Conservation (phyloP, 2,329 filamentous ascomycete genomes). For the Clarireedia hainanense region DNA sequence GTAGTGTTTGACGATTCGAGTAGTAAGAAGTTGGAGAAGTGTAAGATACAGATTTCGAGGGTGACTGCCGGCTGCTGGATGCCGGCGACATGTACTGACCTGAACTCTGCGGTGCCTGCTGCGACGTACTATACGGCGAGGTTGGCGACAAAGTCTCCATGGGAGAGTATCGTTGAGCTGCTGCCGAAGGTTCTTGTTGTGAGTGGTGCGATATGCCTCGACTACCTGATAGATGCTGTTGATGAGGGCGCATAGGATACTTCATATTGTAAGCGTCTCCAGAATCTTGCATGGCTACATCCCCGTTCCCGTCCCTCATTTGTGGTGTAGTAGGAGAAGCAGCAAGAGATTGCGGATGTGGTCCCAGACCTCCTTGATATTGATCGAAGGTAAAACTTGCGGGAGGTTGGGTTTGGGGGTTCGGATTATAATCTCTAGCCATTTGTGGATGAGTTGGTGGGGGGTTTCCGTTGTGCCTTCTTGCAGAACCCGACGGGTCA, state of each 20-base stretch:
- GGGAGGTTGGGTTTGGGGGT: constrained; percentile 39
- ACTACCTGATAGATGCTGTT: constrained; percentile 56
- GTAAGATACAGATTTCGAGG: constrained; percentile 60
- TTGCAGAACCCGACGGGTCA: constrained; percentile 54
- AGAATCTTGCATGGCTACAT: constrained; percentile 81
- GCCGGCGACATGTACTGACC: constrained; percentile 41
- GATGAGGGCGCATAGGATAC: constrained; percentile 71
- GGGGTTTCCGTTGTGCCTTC: constrained; percentile 53
- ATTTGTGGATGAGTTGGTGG: constrained; percentile 39
- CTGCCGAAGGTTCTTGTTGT: constrained; percentile 67
- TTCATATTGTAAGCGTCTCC: constrained; percentile 76
- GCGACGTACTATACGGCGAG: constrained; percentile 65
- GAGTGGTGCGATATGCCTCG: constrained; percentile 57
- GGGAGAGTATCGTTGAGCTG: constrained; percentile 87
- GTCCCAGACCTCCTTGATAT: constrained; percentile 44
- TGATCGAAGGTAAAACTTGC: constrained; percentile 60
- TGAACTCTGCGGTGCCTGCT: constrained; percentile 30
- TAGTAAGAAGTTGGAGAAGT: constrained; percentile 52
- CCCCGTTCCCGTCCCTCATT: constrained; percentile 63
- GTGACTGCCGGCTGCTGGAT: constrained; percentile 63
- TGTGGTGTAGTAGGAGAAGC: constrained; percentile 52
- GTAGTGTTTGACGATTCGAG: constrained; percentile 53
- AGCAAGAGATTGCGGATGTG: constrained; percentile 43
- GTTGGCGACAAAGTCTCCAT: constrained; percentile 85
- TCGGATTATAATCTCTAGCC: constrained; percentile 37